phyloP scores from a whole-genome alignment of 345 rosid genomes.

The Lepidium didymum region DNA sequence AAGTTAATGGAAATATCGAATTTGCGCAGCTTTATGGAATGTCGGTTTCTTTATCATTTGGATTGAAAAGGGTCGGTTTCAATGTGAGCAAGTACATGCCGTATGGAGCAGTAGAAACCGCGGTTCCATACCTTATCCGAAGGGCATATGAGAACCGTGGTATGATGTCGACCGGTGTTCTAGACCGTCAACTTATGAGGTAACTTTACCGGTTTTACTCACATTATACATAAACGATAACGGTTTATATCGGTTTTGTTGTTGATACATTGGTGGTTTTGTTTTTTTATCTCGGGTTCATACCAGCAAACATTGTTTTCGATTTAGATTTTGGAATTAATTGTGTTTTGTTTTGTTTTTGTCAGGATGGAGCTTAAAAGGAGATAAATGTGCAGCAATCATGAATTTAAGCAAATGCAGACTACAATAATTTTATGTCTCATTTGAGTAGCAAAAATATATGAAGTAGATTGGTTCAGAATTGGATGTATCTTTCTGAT shows the following conservation, averaged over 20 bases:
- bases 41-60: constrained; percentile 68
- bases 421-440: not conserved
- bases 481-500: not conserved
- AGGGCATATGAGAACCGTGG: constrained; percentile 95
- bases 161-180: constrained; percentile 48
- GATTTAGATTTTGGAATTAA: not conserved
- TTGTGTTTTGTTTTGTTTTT: not conserved
- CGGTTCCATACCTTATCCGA: constrained; percentile 73
- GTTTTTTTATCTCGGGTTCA: not conserved
- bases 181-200: constrained; percentile 72
- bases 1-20: constrained; percentile 42
- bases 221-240: too few species aligned
- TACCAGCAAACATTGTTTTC: not conserved
- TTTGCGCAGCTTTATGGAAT: constrained; percentile 91
- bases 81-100: constrained; percentile 24
- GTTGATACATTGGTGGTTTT: not conserved
- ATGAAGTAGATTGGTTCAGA: not conserved
- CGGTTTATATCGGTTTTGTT: not conserved
- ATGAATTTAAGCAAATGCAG: not conserved
- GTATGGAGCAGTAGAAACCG: not conserved
- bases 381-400: constrained; percentile 23
- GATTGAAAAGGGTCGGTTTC: constrained; percentile 72
- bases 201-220: not conserved
- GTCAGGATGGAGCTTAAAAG: constrained; percentile 70
- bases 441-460: not conserved